Conservation (phyloP, 2,329 filamentous ascomycete genomes). For the Aspergillus thermomutatus region DNA sequence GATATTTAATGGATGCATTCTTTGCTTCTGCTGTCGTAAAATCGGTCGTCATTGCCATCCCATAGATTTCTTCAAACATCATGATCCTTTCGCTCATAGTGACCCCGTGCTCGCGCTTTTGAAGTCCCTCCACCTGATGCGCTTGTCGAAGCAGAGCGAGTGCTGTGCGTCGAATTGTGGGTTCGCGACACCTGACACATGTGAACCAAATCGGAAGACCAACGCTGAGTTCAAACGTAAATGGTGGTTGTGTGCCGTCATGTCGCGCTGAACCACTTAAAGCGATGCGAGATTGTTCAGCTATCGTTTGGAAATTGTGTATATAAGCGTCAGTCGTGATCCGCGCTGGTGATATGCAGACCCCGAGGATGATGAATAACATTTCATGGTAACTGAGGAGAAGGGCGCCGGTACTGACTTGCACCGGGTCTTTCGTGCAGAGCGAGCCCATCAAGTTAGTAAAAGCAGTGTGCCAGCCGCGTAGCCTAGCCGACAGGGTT, state of each 20-base stretch:
- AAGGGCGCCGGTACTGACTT: constrained; percentile 18
- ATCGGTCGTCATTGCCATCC: constrained; percentile 1
- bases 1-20: neutral
- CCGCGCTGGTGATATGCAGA: constrained; percentile 18
- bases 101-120: constrained; percentile 9
- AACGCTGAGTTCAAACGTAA: constrained; percentile 30
- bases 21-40: neutral
- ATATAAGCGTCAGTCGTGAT: constrained; percentile 20
- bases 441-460: constrained; percentile 12
- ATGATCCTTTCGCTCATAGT: constrained; percentile 24
- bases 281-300: constrained; percentile 23
- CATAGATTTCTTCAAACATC: constrained; percentile 27
- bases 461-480: constrained; percentile 23
- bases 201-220: constrained; percentile 31
- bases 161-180: constrained; percentile 25
- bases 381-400: constrained; percentile 24
- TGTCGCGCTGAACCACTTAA: constrained; percentile 14
- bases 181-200: constrained; percentile 31
- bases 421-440: neutral
- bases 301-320: constrained; percentile 24
- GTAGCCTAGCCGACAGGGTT: constrained; percentile 14
- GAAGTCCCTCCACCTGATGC: constrained; percentile 28
- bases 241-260: constrained; percentile 26
- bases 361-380: constrained; percentile 19
- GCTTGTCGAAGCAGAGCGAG: constrained; percentile 22